Conservation (phyloP, 2,329 filamentous ascomycete genomes). For the Penicillium sp. region DNA sequence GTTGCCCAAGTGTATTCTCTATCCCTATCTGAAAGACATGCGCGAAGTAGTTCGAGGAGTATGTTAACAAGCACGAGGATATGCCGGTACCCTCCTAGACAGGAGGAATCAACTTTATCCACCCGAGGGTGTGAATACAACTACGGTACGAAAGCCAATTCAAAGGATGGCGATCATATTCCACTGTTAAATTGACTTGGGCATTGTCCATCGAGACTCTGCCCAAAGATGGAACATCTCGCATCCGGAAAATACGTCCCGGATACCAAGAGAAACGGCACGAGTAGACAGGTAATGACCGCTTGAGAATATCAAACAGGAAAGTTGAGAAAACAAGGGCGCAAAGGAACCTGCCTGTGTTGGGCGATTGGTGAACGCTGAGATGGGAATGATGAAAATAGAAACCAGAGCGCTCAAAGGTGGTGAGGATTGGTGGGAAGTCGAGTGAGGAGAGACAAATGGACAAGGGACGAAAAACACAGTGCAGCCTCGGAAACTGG, state of each 20-base stretch:
- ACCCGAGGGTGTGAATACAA: not conserved
- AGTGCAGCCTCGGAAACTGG: constrained; percentile 24
- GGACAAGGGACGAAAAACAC: constrained; percentile 11
- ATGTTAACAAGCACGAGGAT: too few species aligned
- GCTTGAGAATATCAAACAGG: constrained; percentile 24
- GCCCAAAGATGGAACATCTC: constrained; percentile 21
- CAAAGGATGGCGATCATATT: not conserved
- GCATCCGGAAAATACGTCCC: constrained; percentile 10
- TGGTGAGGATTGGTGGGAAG: constrained; percentile 24
- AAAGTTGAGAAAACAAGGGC: constrained; percentile 18
- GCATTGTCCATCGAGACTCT: constrained; percentile 26
- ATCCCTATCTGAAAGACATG: not conserved
- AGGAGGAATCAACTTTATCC: too few species aligned
- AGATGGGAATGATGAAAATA: constrained; percentile 30
- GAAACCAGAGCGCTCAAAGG: constrained; percentile 36
- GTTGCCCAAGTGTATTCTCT: constrained; percentile 6
- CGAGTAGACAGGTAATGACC: constrained; percentile 24
- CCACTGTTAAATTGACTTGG: constrained; percentile 13
- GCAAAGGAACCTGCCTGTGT: constrained; percentile 38
- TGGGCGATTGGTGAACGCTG: constrained; percentile 31
- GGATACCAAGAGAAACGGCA: constrained; percentile 13
- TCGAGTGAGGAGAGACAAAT: constrained; percentile 7
- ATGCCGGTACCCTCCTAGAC: too few species aligned
- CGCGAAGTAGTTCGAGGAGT: too few species aligned
- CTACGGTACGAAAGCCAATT: not conserved